phyloP scores from a whole-genome alignment of 2,329 filamentous ascomycete genomes.

The Aspergillus chevalieri region DNA sequence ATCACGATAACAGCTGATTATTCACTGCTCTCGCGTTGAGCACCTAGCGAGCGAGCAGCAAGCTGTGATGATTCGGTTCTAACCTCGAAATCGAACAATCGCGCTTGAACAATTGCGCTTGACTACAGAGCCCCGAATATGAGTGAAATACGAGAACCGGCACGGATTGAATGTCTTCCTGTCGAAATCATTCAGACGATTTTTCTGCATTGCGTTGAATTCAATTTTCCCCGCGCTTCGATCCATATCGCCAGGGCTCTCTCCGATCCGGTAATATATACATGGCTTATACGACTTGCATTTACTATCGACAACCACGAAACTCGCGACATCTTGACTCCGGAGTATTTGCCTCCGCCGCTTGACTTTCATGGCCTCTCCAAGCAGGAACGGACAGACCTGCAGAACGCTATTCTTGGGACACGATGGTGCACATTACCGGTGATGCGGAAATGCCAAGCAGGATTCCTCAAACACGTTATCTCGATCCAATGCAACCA shows the following conservation, averaged over 20 bases:
- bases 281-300: slow-evolving; percentile 38
- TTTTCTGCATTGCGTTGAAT: slow-evolving; percentile 45
- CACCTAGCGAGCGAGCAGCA: neutral
- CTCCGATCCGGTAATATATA: slow-evolving; percentile 37
- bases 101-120: neutral
- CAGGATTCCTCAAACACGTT: slow-evolving; percentile 31
- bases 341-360: slow-evolving; percentile 34
- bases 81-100: neutral
- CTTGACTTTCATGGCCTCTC: slow-evolving; percentile 29
- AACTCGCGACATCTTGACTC: slow-evolving; percentile 23
- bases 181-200: slow-evolving; percentile 47
- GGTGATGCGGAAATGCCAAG: slow-evolving; percentile 35
- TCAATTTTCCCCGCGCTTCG: slow-evolving; percentile 43
- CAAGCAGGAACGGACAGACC: slow-evolving; percentile 18
- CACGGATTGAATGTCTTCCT: slow-evolving; percentile 41
- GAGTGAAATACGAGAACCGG: slow-evolving; percentile 7
- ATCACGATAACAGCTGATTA: neutral
- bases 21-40: neutral
- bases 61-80: no score
- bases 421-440: slow-evolving; percentile 38
- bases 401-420: slow-evolving; percentile 33
- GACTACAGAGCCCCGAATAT: neutral
- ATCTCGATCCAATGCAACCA: slow-evolving; percentile 23
- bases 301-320: slow-evolving; percentile 35
- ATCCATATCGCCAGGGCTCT: slow-evolving; percentile 34